A percentile compares a stretch with the other conserved stretches of the same genome.
These are phyloP conservation scores for Globisporangium okanoganense DNA, from an alignment of 352 stramenopile genomes.

Conservation along the genomic window DNA sequence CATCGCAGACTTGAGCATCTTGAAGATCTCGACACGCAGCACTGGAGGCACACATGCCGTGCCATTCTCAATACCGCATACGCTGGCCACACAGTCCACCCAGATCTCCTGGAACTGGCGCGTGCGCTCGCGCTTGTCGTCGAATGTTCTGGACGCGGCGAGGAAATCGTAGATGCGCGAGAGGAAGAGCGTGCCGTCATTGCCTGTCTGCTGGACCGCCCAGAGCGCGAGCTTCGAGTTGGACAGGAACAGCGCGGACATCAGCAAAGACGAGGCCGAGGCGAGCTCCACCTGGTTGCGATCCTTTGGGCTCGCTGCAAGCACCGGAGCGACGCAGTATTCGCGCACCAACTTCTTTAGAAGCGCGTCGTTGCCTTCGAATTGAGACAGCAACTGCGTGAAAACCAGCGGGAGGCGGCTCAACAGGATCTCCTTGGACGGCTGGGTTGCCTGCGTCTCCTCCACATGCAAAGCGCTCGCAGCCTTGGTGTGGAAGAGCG, in stretches of 20 bases:
- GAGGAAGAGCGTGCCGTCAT: slow-evolving; percentile 59
- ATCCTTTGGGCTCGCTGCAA: slow-evolving; percentile 38
- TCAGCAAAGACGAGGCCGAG: slow-evolving; percentile 58
- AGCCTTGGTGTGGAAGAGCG: slow-evolving; percentile 58
- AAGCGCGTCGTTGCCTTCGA: slow-evolving; percentile 59
- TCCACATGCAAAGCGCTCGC: slow-evolving; percentile 39
- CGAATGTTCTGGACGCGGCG: slow-evolving; percentile 42
- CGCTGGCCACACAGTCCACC: slow-evolving; percentile 76
- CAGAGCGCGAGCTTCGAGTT: slow-evolving; percentile 81
- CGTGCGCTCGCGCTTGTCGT: slow-evolving; percentile 36
- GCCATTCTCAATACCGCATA: slow-evolving; percentile 74
- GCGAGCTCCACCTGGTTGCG: slow-evolving; percentile 45
- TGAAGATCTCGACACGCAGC: slow-evolving; percentile 73
- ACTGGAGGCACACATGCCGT: slow-evolving; percentile 55
- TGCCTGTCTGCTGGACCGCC: slow-evolving; percentile 60
- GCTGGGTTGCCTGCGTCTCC: slow-evolving; percentile 12
- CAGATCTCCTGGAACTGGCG: slow-evolving; percentile 71
- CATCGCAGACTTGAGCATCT: slow-evolving; percentile 61
- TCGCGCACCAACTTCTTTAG: slow-evolving; percentile 66
- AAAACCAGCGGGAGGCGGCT: slow-evolving; percentile 78
- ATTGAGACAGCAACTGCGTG: slow-evolving; percentile 77
- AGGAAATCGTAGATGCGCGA: slow-evolving; percentile 55
- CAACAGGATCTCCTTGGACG: slow-evolving; percentile 45
- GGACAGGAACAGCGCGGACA: slow-evolving; percentile 76
- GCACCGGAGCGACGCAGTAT: slow-evolving; percentile 65